Conservation (phyloP, 257 asterid species). For the Salvia splendens region DNA sequence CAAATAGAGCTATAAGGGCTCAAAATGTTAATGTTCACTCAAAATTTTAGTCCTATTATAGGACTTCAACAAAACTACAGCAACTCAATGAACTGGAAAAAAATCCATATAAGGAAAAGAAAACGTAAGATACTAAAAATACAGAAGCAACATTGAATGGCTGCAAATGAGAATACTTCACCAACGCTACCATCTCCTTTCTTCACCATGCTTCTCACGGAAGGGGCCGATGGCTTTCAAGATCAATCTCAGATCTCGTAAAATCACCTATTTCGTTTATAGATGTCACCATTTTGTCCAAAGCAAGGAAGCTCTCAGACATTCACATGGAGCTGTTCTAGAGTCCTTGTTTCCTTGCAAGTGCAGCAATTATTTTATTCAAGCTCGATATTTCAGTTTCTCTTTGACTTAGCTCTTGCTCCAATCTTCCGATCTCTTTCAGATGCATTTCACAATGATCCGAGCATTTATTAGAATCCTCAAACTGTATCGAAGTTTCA, state of each 20-base stretch:
- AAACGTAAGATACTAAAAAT: neutral
- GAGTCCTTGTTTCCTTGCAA: slow-evolving; percentile 82
- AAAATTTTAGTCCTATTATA: neutral
- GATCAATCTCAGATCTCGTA: neutral
- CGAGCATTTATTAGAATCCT: slow-evolving; percentile 34
- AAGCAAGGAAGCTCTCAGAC: neutral
- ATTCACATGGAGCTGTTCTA: slow-evolving; percentile 31
- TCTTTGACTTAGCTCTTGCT: slow-evolving; percentile 54
- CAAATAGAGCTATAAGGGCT: neutral
- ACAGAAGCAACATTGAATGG: neutral
- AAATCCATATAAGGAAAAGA: neutral
- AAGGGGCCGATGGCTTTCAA: neutral
- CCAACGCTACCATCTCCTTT: neutral
- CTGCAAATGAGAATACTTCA: neutral
- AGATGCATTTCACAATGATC: slow-evolving; percentile 43
- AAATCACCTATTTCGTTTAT: neutral
- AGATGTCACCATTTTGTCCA: neutral
- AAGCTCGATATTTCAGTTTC: slow-evolving; percentile 65
- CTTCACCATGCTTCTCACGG: neutral
- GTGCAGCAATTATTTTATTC: slow-evolving; percentile 69
- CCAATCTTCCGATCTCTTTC: slow-evolving; percentile 64
- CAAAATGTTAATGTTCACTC: neutral
- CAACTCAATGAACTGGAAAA: neutral
- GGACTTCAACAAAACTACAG: no score
- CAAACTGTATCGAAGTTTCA: slow-evolving; percentile 32